Conservation (phyloP, 75 land plant genomes). For the Cupressus sempervirens region DNA sequence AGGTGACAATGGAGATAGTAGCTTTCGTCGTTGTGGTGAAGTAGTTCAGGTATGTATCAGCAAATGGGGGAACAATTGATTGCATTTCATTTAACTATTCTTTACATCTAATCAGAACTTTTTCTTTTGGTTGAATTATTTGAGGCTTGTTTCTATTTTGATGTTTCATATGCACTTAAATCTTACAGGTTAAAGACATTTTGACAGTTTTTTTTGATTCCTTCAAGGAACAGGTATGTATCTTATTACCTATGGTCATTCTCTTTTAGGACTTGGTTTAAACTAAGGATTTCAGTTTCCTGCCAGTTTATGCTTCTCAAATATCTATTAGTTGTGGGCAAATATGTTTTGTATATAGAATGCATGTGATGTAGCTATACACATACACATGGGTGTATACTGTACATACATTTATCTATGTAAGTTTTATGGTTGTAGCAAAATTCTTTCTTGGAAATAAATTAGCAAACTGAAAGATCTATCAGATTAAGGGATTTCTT, state of each 20-base stretch:
- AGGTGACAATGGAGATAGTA: conserved; percentile 22
- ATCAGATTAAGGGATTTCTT: too few relatives aligned
- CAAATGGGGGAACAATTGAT: not conserved
- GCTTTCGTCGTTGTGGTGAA: conserved; percentile 16
- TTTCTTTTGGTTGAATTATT: not conserved
- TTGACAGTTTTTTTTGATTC: conserved; percentile 29
- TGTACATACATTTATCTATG: too few relatives aligned
- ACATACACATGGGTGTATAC: not conserved
- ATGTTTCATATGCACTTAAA: not conserved
- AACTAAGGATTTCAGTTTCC: not conserved
- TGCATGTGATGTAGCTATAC: not conserved
- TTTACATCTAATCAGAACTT: not conserved
- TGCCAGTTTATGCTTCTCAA: not conserved
- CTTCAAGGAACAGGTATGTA: conserved; percentile 30
- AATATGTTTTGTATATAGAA: not conserved
- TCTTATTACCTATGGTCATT: not conserved
- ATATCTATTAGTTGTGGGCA: not conserved
- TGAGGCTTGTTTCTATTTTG: not conserved
- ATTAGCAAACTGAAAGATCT: too few relatives aligned
- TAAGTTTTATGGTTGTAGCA: too few relatives aligned
- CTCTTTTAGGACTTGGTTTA: not conserved
- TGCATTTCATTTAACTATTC: not conserved
- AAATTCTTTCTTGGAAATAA: too few relatives aligned
- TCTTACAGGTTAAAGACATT: conserved; percentile 26
- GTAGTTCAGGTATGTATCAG: conserved; percentile 15